Conservation (phyloP, 768 basidiomycete species). For the Candolleomyces eurysporus region DNA sequence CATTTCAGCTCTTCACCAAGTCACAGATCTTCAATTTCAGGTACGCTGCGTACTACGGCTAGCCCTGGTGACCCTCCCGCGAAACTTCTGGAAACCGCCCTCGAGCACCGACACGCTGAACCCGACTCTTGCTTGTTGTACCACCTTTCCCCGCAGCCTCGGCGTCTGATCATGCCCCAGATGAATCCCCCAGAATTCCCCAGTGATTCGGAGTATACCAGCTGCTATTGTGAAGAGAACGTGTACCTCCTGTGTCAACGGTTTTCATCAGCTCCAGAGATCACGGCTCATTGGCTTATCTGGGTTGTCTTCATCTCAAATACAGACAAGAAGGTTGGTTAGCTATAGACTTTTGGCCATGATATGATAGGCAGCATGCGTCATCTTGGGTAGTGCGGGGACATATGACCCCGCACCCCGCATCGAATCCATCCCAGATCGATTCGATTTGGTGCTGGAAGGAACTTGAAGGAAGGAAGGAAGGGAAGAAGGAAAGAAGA, state of each 20-base stretch:
- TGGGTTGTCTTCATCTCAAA: constrained; percentile 69
- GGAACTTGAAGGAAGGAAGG: no score
- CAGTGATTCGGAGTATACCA: constrained; percentile 46
- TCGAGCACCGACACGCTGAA: no score
- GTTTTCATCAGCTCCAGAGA: constrained; percentile 31
- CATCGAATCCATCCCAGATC: neutral
- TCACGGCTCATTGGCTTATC: constrained; percentile 43
- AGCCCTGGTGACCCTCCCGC: neutral
- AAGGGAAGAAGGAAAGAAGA: no score
- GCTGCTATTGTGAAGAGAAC: constrained; percentile 73
- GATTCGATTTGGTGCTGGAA: neutral
- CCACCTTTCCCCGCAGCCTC: neutral
- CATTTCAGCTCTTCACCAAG: neutral
- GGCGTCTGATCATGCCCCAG: neutral
- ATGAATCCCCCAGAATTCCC: constrained; percentile 26
- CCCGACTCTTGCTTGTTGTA: neutral
- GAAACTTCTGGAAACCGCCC: neutral
- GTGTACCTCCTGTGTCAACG: constrained; percentile 54
- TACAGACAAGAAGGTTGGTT: constrained; percentile 46
- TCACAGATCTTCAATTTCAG: neutral
- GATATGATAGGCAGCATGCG: neutral
- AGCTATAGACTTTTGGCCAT: constrained; percentile 14
- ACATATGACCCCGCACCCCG: neutral
- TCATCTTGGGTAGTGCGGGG: neutral
- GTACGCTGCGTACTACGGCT: neutral